A percentile compares a stretch with the other conserved stretches of the same genome.
phyloP scores from a whole-genome alignment of 106 monocot species.

The Vanilla planifolia region DNA sequence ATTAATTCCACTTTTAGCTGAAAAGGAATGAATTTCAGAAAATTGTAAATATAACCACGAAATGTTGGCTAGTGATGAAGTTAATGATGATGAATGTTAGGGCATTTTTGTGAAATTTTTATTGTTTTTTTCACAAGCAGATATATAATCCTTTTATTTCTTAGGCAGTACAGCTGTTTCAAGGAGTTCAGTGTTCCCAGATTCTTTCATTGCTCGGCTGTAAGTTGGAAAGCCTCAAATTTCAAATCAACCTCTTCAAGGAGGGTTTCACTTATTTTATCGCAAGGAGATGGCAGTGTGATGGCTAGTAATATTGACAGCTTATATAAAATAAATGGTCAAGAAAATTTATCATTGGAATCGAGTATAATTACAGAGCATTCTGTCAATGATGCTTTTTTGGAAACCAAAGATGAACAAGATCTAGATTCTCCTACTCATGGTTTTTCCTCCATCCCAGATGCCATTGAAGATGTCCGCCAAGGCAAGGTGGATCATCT shows the following conservation, averaged over 20 bases:
- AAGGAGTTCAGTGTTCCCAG: slow-evolving; percentile 6
- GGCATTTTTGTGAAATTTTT: too few species aligned
- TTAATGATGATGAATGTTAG: too few species aligned
- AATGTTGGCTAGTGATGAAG: too few species aligned
- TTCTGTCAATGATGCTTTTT: slow-evolving; percentile 39
- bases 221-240: slow-evolving; percentile 11
- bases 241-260: slow-evolving; percentile 4
- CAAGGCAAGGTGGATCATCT: slow-evolving; percentile 70
- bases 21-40: too few species aligned
- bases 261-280: slow-evolving; percentile 10
- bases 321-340: slow-evolving; percentile 16
- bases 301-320: slow-evolving; percentile 14
- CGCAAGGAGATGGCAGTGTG: slow-evolving; percentile 15
- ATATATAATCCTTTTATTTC: slow-evolving; percentile 3
- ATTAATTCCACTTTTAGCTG: too few species aligned
- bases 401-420: slow-evolving; percentile 35
- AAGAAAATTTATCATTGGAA: slow-evolving; percentile 12
- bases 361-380: background rate
- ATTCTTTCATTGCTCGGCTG: slow-evolving; percentile 1
- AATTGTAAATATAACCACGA: too few species aligned
- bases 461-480: slow-evolving; percentile 84
- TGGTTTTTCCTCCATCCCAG: slow-evolving; percentile 72
- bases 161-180: slow-evolving; percentile 2
- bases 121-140: background rate
- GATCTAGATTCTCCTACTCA: slow-evolving; percentile 74